phyloP scores from a whole-genome alignment of 768 basidiomycete genomes.

The Cystoderma amianthinum region DNA sequence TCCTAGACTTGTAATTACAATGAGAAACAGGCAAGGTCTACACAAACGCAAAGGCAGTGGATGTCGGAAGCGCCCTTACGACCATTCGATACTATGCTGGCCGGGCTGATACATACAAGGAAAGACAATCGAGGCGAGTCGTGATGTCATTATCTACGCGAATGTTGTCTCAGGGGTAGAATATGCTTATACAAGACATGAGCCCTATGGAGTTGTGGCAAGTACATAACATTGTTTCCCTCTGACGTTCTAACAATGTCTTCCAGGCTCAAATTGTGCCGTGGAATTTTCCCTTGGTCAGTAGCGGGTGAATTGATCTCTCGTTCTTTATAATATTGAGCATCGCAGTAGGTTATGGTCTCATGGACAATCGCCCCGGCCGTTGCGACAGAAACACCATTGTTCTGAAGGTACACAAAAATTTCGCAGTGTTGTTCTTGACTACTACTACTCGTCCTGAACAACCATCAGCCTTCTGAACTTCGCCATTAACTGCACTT shows the following conservation, averaged over 20 bases:
- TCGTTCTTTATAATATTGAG: too few species aligned
- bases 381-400: slow-evolving; percentile 77
- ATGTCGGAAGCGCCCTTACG: slow-evolving; percentile 34
- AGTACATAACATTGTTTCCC: too few species aligned
- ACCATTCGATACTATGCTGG: slow-evolving; percentile 47
- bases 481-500: slow-evolving; percentile 66
- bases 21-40: slow-evolving; percentile 47
- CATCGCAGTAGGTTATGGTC: too few species aligned
- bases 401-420: slow-evolving; percentile 55
- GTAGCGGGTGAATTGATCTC: too few species aligned
- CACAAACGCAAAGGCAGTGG: slow-evolving; percentile 33
- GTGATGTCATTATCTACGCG: slow-evolving; percentile 17
- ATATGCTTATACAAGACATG: slow-evolving; percentile 21
- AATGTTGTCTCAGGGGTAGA: slow-evolving; percentile 10
- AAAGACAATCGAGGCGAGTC: slow-evolving; percentile 8
- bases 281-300: slow-evolving; percentile 9
- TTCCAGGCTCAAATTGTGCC: slow-evolving; percentile 16
- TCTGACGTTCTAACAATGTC: too few species aligned
- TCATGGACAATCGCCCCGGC: slow-evolving; percentile 79
- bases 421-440: too few species aligned
- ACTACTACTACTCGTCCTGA: slow-evolving; percentile 2
- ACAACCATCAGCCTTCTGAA: slow-evolving; percentile 52
- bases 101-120: slow-evolving; percentile 44
- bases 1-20: not conserved
- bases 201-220: slow-evolving; percentile 17